phyloP scores from a whole-genome alignment of 495 filamentous ascomycete species.

The Aspergillus panamensis region DNA sequence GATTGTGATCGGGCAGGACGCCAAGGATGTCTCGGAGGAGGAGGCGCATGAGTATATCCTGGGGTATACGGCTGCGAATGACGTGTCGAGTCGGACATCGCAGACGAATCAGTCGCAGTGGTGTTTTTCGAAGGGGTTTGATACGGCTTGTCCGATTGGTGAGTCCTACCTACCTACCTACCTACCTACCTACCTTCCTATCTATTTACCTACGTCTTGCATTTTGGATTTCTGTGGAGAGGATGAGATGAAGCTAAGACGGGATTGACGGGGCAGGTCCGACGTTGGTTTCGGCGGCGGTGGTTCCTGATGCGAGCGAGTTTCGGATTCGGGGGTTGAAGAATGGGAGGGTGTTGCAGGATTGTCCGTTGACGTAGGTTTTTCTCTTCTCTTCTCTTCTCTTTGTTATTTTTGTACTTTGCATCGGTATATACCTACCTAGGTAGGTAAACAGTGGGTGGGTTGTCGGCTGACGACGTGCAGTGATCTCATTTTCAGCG shows the following conservation, averaged over 20 bases:
- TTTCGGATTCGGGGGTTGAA: conserved; percentile 55
- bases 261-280: conserved; percentile 35
- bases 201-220: no score
- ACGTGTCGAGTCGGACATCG: conserved; percentile 75
- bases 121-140: conserved; percentile 79
- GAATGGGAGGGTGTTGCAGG: conserved; percentile 68
- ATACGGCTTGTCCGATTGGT: conserved; percentile 75
- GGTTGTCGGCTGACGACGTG: background rate
- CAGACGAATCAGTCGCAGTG: conserved; percentile 79
- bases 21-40: conserved; percentile 62
- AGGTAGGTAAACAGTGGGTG: no score
- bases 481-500: conserved; percentile 73
- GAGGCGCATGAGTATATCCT: conserved; percentile 72
- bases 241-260: background rate
- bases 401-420: background rate
- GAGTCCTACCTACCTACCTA: conserved; percentile 9
- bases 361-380: conserved; percentile 52
- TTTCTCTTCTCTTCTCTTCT: background rate
- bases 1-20: conserved; percentile 67
- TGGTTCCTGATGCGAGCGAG: conserved; percentile 60
- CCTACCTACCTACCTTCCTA: no score
- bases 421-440: no score
- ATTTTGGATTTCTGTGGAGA: background rate
- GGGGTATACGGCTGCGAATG: conserved; percentile 78
- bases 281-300: conserved; percentile 50